Evolutionary conservation across 768 basidiomycete genomes (phyloP).

Genomic region (Piloderma croceum): DNA sequence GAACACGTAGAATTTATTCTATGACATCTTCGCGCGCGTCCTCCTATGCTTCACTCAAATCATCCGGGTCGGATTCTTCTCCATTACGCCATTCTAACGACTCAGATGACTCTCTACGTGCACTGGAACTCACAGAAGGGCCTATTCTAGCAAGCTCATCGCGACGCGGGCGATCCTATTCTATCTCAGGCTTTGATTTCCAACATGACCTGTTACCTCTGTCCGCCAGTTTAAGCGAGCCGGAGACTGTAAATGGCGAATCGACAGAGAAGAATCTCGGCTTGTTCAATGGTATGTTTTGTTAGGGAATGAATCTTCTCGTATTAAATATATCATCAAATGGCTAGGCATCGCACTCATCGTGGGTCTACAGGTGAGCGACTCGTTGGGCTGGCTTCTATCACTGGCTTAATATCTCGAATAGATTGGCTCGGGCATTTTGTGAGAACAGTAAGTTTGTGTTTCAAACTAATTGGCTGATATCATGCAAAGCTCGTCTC

Average conservation of each 20-base stretch:
- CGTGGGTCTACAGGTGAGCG: conserved; percentile 68
- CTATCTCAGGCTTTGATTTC: conserved; percentile 73
- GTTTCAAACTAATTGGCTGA: conserved; percentile 1
- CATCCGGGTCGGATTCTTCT: conserved; percentile 31
- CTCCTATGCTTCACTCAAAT: conserved; percentile 39
- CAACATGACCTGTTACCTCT: conserved; percentile 73
- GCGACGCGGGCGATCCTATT: conserved; percentile 51
- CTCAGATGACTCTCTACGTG: conserved; percentile 71
- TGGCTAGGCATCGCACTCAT: conserved; percentile 74
- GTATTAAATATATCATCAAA: no score
- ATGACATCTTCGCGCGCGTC: conserved; percentile 34
- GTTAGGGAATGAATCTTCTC: no score
- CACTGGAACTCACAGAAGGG: conserved; percentile 72
- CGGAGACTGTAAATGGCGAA: conserved; percentile 44
- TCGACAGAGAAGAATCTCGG: conserved; percentile 67
- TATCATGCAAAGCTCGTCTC: conserved; percentile 63
- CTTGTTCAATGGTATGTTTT: conserved; percentile 69
- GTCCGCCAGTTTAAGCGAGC: conserved; percentile 70
- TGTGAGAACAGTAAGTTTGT: conserved; percentile 43
- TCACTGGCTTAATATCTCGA: conserved; percentile 1
- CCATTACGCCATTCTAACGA: conserved; percentile 45
- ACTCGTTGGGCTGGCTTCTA: conserved; percentile 1
- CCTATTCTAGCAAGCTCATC: conserved; percentile 29
- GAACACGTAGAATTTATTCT: no score
- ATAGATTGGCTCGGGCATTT: conserved; percentile 90